These are phyloP conservation scores for Solanum gracilifrons DNA, from an alignment of 257 asterid species.

Conservation along the genomic window DNA sequence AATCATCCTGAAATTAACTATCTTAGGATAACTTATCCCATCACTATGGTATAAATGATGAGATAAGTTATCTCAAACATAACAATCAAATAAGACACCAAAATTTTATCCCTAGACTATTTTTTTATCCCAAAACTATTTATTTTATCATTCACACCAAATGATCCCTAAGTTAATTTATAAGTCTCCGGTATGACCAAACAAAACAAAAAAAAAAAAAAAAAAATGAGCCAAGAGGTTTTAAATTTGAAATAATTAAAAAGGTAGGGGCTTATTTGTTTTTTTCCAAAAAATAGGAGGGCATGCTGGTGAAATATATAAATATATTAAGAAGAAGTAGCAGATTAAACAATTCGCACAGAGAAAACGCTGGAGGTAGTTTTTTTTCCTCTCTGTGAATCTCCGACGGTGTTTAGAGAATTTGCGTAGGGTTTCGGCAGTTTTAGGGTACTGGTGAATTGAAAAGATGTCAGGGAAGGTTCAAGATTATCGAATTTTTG, in stretches of 20 bases:
- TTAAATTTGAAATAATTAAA: neutral
- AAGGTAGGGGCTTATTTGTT: neutral
- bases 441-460: neutral
- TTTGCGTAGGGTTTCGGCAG: neutral
- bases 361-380: neutral
- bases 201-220: too few species aligned
- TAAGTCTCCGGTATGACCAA: too few species aligned
- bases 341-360: neutral
- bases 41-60: too few species aligned
- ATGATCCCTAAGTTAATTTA: too few species aligned
- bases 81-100: neutral
- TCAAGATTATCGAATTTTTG: conserved; percentile 66
- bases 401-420: neutral
- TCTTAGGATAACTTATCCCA: too few species aligned
- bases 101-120: neutral
- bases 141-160: neutral
- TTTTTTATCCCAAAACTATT: neutral
- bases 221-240: neutral
- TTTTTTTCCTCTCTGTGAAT: neutral
- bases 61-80: too few species aligned
- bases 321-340: neutral
- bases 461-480: conserved; percentile 65
- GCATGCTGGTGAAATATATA: neutral
- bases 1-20: too few species aligned
- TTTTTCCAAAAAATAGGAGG: neutral